Evolutionary conservation across 805 yeast genomes (phyloP), one percentile per base, ranked within the genome.

Genomic region (Starmerella sp.): DNA sequence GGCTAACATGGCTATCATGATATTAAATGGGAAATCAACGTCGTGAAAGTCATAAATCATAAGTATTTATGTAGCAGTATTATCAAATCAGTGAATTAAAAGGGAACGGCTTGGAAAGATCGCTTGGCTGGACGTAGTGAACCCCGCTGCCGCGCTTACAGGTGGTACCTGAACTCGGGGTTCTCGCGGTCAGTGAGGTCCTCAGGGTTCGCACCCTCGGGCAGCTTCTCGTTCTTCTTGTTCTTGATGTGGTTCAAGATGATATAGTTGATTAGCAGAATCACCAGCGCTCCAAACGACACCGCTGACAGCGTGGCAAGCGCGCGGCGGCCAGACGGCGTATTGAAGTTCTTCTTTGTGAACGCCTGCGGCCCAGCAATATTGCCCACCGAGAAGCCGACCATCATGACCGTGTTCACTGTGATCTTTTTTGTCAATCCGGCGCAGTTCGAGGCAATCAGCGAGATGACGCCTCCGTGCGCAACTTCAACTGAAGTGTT

Each of bases 281-380:
- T 8, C 28, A 46, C 14, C 22, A 37, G 17, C 5, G 22, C 45
- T 4, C 38, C 41, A 15, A 54, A n/a, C 32, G 37, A 80, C 14
- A 58, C 32, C 22, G 32, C 36, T 5, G 48, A 28, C 3, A 82
- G 75, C 72, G 54, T 83, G 68, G 58, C 81, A 78, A 50, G 77
- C 72, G 67, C 81, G 73, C 34, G 81, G 75, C 39, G 84, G 76
- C 60, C 81, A 73, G 74, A 79, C 78, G 73, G 47, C 67, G 62
- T 83, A 83, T 41, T 67, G 63, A 7, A 88, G 88, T 13, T 79
- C 81, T 54, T 82, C 78, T 6, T 67, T 54, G 72, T 75, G 70
- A 84, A 85, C 15, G 84, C 75, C 67, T 83, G 80, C 7, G 83
- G 81, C 3, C 83, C 83, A 51, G 73, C 67, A 48, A 77, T 67